Conservation (phyloP, 2,329 filamentous ascomycete genomes). For the Alternaria postmessia region DNA sequence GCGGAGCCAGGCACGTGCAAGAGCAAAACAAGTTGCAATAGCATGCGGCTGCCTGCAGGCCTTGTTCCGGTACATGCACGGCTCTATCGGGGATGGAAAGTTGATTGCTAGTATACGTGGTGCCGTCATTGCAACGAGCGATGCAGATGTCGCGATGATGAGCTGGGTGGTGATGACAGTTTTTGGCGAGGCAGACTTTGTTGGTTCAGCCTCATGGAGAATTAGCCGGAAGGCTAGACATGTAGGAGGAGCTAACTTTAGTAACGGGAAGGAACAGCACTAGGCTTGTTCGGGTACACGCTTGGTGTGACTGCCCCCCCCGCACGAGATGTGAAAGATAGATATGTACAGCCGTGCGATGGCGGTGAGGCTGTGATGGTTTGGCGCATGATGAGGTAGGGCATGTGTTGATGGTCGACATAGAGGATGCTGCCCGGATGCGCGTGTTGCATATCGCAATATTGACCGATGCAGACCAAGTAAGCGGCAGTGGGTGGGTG, state of each 20-base stretch:
- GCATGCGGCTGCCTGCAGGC: slow-evolving; percentile 4
- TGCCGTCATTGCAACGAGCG: slow-evolving; percentile 17
- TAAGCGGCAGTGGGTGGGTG: slow-evolving; percentile 7
- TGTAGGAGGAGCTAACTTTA: slow-evolving; percentile 21
- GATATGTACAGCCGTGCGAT: slow-evolving; percentile 12
- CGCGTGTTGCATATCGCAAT: slow-evolving; percentile 4
- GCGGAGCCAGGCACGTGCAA: slow-evolving; percentile 6
- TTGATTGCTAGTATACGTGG: slow-evolving; percentile 10
- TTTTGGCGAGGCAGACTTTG: slow-evolving; percentile 31
- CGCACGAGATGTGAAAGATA: slow-evolving; percentile 3
- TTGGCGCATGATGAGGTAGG: background rate
- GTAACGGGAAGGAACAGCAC: slow-evolving; percentile 16
- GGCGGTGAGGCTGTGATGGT: slow-evolving; percentile 7
- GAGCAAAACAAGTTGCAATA: slow-evolving; percentile 2
- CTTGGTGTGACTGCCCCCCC: slow-evolving; percentile 19
- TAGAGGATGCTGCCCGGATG: background rate
- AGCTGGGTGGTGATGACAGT: slow-evolving; percentile 14
- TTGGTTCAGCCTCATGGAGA: slow-evolving; percentile 16
- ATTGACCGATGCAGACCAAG: slow-evolving; percentile 9
- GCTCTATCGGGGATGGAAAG: slow-evolving; percentile 7
- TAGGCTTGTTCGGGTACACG: slow-evolving; percentile 4
- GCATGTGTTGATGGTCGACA: background rate
- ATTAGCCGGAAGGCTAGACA: slow-evolving; percentile 14
- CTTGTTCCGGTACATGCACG: slow-evolving; percentile 5
- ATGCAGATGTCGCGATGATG: slow-evolving; percentile 1